These are phyloP conservation scores for Pachysolen tannophilus DNA, from an alignment of 805 yeast species.

Conservation along the genomic window DNA sequence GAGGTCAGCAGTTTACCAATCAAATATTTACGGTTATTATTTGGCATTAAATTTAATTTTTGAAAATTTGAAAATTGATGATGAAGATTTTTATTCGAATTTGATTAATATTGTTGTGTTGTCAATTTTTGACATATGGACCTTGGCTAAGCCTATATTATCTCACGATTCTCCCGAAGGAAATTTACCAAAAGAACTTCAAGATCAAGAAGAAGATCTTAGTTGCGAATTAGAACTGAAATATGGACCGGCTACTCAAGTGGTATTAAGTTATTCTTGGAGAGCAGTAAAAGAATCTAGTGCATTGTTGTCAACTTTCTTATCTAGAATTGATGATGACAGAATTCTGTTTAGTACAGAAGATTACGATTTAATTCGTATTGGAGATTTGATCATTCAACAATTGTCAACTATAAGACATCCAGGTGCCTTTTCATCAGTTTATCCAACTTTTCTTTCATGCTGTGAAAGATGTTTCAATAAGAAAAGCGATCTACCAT, in stretches of 20 bases:
- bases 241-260: slow-evolving; percentile 32
- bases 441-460: slow-evolving; percentile 70
- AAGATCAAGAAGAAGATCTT: slow-evolving; percentile 27
- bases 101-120: background rate
- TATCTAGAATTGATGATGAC: slow-evolving; percentile 24
- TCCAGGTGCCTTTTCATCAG: slow-evolving; percentile 87
- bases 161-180: slow-evolving; percentile 71
- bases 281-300: slow-evolving; percentile 76
- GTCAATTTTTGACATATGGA: slow-evolving; percentile 31
- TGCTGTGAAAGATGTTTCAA: slow-evolving; percentile 50
- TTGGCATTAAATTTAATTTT: slow-evolving; percentile 46
- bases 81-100: background rate
- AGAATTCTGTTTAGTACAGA: slow-evolving; percentile 16
- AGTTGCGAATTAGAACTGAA: slow-evolving; percentile 18
- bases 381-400: slow-evolving; percentile 49
- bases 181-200: slow-evolving; percentile 39
- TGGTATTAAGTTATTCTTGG: slow-evolving; percentile 67
- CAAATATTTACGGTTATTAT: slow-evolving; percentile 64
- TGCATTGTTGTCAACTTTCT: slow-evolving; percentile 36
- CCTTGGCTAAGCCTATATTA: slow-evolving; percentile 35
- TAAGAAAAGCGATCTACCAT: slow-evolving; percentile 31
- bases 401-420: slow-evolving; percentile 76
- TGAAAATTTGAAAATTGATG: slow-evolving; percentile 12
- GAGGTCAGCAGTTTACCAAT: slow-evolving; percentile 34
- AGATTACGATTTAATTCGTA: slow-evolving; percentile 15